Evolutionary conservation across 2,329 filamentous ascomycete species (phyloP).

Genomic region (Xylaria sp.): DNA sequence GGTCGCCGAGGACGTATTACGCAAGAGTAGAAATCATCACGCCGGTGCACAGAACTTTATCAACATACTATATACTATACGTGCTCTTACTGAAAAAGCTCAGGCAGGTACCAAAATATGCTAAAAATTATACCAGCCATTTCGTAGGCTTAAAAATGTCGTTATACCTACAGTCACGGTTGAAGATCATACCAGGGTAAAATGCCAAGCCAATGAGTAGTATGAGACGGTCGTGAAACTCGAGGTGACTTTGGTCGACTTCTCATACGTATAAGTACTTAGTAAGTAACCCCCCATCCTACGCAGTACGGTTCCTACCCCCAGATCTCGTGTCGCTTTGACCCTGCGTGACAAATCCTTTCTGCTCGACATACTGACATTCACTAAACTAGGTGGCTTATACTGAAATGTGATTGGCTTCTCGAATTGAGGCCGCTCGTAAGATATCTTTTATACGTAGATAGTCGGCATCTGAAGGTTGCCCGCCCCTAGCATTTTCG

Average conservation of each 20-base stretch:
- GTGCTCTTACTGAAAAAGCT: neutral
- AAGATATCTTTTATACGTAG: neutral
- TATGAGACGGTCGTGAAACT: conserved; percentile 48
- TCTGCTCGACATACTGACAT: conserved; percentile 12
- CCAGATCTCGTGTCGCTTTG: conserved; percentile 32
- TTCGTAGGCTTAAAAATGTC: neutral
- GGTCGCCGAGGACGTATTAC: neutral
- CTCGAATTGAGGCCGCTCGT: conserved; percentile 25
- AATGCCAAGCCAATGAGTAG: conserved; percentile 2
- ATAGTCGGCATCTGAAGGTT: conserved; percentile 11
- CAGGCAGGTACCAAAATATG: neutral
- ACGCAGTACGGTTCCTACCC: neutral
- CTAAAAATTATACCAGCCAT: neutral
- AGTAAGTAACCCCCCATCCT: no score
- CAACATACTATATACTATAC: neutral
- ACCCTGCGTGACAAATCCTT: conserved; percentile 37
- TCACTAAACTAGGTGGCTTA: neutral
- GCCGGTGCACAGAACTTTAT: neutral
- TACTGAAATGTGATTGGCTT: conserved; percentile 8
- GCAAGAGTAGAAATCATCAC: neutral
- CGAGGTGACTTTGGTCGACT: conserved; percentile 21
- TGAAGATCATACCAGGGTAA: neutral
- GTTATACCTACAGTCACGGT: neutral
- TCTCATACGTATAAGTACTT: neutral
- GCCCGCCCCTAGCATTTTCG: neutral